phyloP scores from a whole-genome alignment of 2,329 filamentous ascomycete species.

The Fusarium brevicatenulatum region DNA sequence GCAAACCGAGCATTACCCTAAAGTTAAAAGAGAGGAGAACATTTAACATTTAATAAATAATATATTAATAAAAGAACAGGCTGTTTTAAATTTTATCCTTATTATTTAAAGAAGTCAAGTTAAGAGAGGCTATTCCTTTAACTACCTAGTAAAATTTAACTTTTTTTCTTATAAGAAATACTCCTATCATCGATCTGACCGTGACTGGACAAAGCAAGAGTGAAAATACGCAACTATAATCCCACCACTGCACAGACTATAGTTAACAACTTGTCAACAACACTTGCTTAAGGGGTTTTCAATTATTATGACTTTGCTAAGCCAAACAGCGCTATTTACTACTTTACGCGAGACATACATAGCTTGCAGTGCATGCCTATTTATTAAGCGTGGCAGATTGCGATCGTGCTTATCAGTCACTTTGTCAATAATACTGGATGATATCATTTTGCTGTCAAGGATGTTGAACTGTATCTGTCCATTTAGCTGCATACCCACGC shows the following conservation, averaged over 20 bases:
- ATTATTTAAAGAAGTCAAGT: too few relatives aligned
- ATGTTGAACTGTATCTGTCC: background rate
- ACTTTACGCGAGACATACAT: background rate
- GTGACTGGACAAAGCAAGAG: background rate
- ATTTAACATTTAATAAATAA: background rate
- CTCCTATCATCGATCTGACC: accelerated
- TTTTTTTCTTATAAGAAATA: background rate
- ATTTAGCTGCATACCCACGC: background rate
- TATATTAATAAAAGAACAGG: too few relatives aligned
- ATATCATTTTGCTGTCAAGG: background rate
- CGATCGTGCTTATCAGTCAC: background rate
- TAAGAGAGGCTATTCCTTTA: background rate
- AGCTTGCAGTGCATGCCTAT: background rate
- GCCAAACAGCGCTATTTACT: background rate
- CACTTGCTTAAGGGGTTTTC: background rate
- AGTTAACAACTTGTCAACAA: background rate
- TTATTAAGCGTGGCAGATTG: background rate
- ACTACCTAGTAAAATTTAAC: too few relatives aligned
- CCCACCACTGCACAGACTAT: too few relatives aligned
- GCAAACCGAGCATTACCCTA: background rate
- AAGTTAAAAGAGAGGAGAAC: background rate
- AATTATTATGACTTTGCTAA: too few relatives aligned
- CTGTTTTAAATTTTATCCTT: too few relatives aligned
- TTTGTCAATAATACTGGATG: background rate
- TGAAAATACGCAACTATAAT: too few relatives aligned